Evolutionary conservation across 805 yeast genomes (phyloP).

Genomic region (Starmerella kuoi): DNA sequence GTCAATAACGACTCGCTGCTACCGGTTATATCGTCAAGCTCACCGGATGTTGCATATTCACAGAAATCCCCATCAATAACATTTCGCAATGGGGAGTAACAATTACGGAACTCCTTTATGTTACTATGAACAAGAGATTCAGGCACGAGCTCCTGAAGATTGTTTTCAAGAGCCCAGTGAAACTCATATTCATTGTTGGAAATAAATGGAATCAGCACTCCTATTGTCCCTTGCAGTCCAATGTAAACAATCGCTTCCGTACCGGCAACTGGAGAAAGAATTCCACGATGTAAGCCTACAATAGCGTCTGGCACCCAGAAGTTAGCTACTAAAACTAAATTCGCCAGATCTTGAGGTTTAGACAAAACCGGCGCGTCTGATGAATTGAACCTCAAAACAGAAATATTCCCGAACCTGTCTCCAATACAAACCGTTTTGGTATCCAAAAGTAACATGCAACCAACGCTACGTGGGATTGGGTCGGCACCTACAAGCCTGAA

Average conservation of each 20-base stretch:
- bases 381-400: constrained; percentile 42
- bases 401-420: constrained; percentile 75
- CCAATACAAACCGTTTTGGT: constrained; percentile 69
- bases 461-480: constrained; percentile 50
- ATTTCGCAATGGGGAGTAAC: constrained; percentile 64
- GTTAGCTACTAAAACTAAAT: constrained; percentile 42
- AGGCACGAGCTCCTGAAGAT: constrained; percentile 21
- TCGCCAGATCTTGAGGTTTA: constrained; percentile 2
- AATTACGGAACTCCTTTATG: constrained; percentile 22
- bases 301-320: constrained; percentile 61
- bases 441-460: constrained; percentile 51
- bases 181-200: constrained; percentile 50
- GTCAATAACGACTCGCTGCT: too few relatives aligned
- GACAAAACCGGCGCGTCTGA: too few relatives aligned
- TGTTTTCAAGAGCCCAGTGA: constrained; percentile 42
- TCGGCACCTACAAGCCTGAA: constrained; percentile 66
- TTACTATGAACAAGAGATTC: constrained; percentile 1
- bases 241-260: constrained; percentile 53
- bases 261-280: constrained; percentile 46
- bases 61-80: constrained; percentile 83
- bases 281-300: constrained; percentile 44
- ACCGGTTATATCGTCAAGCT: constrained; percentile 16
- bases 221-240: constrained; percentile 75
- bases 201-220: constrained; percentile 55
- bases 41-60: constrained; percentile 30